Conservation (phyloP, 805 yeast genomes). For the Metschnikowia similis region DNA sequence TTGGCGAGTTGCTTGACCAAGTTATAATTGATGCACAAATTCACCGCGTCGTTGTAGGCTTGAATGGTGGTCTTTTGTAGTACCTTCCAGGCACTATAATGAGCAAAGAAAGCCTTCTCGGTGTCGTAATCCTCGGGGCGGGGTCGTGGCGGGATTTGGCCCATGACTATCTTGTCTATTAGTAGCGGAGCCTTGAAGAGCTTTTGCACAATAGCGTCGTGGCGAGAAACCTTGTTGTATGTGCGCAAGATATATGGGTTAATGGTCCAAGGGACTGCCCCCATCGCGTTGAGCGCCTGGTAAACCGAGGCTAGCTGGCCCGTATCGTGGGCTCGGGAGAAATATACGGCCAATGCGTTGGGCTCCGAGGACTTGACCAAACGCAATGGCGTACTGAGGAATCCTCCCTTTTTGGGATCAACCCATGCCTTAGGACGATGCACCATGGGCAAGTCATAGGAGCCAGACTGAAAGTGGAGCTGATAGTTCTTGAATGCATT, state of each 20-base stretch:
- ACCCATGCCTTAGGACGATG: constrained; percentile 36
- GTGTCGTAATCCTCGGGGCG: neutral
- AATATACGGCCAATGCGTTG: constrained; percentile 15
- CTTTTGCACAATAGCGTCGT: constrained; percentile 15
- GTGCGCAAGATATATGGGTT: constrained; percentile 24
- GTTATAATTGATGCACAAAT: constrained; percentile 14
- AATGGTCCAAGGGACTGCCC: constrained; percentile 34
- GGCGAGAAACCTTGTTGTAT: constrained; percentile 11
- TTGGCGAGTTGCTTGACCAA: constrained; percentile 21
- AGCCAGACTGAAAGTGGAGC: constrained; percentile 10
- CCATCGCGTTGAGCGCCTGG: constrained; percentile 25
- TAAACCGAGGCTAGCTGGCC: constrained; percentile 33
- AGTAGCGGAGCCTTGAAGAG: constrained; percentile 22
- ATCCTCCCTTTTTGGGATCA: constrained; percentile 33
- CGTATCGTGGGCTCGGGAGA: constrained; percentile 23
- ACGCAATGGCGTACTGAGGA: constrained; percentile 22
- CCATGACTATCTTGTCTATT: neutral
- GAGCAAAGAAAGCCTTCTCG: constrained; percentile 1
- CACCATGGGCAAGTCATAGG: constrained; percentile 32
- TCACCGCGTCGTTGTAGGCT: neutral
- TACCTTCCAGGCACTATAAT: constrained; percentile 5
- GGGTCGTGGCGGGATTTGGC: constrained; percentile 2
- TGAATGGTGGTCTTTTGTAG: neutral
- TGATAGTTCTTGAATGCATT: constrained; percentile 6
- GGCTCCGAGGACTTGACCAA: constrained; percentile 20